Conservation (phyloP, 768 basidiomycete genomes). For the Amylocystis lapponica region DNA sequence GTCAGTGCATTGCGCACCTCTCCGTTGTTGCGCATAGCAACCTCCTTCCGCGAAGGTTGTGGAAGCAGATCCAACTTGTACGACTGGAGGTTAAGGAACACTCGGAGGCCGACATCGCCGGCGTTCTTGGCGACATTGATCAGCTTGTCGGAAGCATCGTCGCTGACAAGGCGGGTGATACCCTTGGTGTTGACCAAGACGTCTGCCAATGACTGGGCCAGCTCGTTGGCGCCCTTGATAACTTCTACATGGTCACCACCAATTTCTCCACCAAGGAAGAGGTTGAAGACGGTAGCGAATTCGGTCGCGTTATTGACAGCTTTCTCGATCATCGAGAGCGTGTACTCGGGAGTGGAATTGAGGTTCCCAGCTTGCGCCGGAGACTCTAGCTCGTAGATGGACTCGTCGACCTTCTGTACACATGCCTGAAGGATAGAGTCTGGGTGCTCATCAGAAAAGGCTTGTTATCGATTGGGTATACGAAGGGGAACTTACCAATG, state of each 20-base stretch:
- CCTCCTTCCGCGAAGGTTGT: conserved; percentile 62
- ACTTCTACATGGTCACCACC: conserved; percentile 97
- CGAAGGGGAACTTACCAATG: conserved; percentile 56
- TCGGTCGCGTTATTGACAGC: conserved; percentile 91
- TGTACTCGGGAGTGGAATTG: conserved; percentile 98
- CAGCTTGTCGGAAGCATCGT: conserved; percentile 90
- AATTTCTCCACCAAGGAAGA: conserved; percentile 78
- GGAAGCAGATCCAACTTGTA: conserved; percentile 86
- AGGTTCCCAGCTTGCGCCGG: conserved; percentile 91
- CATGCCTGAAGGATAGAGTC: conserved; percentile 97
- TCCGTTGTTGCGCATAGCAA: conserved; percentile 85
- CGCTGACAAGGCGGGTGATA: conserved; percentile 84
- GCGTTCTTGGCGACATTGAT: conserved; percentile 76
- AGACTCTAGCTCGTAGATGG: conserved; percentile 96
- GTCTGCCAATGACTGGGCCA: conserved; percentile 89
- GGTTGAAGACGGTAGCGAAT: conserved; percentile 91
- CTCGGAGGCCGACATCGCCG: conserved; percentile 83
- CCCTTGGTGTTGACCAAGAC: conserved; percentile 94
- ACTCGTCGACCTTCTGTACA: conserved; percentile 94
- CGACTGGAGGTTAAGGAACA: conserved; percentile 95
- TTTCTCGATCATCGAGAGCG: conserved; percentile 97
- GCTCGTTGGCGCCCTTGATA: conserved; percentile 95
- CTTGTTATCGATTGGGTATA: too few relatives aligned
- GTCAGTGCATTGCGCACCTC: conserved; percentile 77
- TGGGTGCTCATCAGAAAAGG: conserved; percentile 30